Conservation (phyloP, 176 grass and related monocot species). For the barley (Hordeum vulgare) region MorexV3_pseudomolecules_assembly NC_058518.1:288084501-288085000, state of each 20-base stretch:
- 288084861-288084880: conserved; percentile 14
- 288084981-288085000: not conserved
- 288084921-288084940: not conserved
- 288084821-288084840: conserved; percentile 87
- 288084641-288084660: conserved; percentile 98
- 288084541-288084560: not conserved
- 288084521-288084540: not conserved
- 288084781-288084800: conserved; percentile 99
- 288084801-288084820: conserved; percentile 99
- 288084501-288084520: conserved; percentile 88
- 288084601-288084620: conserved; percentile 99
- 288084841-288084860: conserved; percentile 64
- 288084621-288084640: conserved; percentile 93
- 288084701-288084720: conserved; percentile 98
- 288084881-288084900: conserved; percentile 12
- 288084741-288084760: conserved; percentile 94
- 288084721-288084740: conserved; percentile 99
- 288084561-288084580: not conserved
- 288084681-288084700: conserved; percentile 99
- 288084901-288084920: not conserved
- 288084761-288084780: conserved; percentile 97
- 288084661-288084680: conserved; percentile 98
- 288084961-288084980: too few relatives aligned
- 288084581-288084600: conserved; percentile 62
- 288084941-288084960: too few relatives aligned